Percentiles rank a stretch among this genome's conserved stretches.
These are phyloP conservation scores for Neoarthrinium moseri DNA, from an alignment of 2,329 filamentous ascomycete genomes.

Conservation along the genomic window DNA sequence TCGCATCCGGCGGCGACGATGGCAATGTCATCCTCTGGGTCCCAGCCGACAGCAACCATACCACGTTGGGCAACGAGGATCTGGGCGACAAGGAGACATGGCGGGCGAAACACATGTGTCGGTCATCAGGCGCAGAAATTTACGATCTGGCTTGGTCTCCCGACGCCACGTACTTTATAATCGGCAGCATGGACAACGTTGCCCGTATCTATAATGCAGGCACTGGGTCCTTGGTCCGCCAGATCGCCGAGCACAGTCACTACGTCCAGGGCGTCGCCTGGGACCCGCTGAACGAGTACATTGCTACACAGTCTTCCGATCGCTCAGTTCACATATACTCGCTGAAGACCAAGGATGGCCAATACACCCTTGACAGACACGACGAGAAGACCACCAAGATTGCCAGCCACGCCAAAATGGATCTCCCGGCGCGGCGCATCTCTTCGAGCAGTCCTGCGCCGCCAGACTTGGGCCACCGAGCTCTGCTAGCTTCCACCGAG, in stretches of 20 bases:
- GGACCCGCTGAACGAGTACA: constrained; percentile 97
- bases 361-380: constrained; percentile 71
- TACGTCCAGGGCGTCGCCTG: constrained; percentile 98
- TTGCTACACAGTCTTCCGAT: constrained; percentile 97
- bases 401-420: constrained; percentile 76
- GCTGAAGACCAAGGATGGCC: constrained; percentile 92
- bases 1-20: constrained; percentile 95
- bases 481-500: constrained; percentile 54
- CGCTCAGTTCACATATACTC: constrained; percentile 97
- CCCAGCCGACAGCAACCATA: constrained; percentile 72
- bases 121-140: constrained; percentile 91
- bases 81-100: constrained; percentile 95
- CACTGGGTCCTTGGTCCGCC: constrained; percentile 75
- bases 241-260: constrained; percentile 96
- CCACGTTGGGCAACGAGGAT: constrained; percentile 76
- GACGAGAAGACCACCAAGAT: constrained; percentile 74
- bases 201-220: constrained; percentile 94
- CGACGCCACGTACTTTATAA: constrained; percentile 95
- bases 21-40: constrained; percentile 97
- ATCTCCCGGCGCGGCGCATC: constrained; percentile 86
- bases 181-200: constrained; percentile 98
- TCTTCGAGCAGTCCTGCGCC: constrained; percentile 91
- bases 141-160: constrained; percentile 99
- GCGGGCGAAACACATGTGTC: constrained; percentile 97
- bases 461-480: constrained; percentile 71